phyloP scores from a whole-genome alignment of 106 monocot species.

The Dendrobium officinale region DNA sequence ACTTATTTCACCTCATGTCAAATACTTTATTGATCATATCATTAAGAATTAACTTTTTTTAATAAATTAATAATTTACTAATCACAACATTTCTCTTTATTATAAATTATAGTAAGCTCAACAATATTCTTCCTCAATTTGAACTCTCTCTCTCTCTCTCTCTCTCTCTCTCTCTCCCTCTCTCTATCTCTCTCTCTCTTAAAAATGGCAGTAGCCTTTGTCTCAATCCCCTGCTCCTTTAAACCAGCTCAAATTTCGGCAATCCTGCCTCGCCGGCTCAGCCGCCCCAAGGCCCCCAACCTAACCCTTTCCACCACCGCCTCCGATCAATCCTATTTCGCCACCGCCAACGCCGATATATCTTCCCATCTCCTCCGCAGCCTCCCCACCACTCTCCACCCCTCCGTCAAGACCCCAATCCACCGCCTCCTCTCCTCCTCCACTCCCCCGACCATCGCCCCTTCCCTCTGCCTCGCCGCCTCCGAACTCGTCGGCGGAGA shows the following conservation, averaged over 20 bases:
- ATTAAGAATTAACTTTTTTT: no score
- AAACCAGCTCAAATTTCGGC: background rate
- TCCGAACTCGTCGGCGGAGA: constrained; percentile 6
- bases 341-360: background rate
- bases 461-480: constrained; percentile 15
- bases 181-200: no score
- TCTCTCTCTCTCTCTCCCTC: no score
- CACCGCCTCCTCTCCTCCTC: constrained; percentile 3
- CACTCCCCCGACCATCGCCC: constrained; percentile 9
- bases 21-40: no score
- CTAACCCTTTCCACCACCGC: background rate
- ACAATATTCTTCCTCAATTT: no score
- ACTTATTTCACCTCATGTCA: no score
- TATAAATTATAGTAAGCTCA: no score
- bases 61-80: no score
- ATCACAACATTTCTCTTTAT: no score
- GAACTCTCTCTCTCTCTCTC: no score
- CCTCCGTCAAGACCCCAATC: constrained; percentile 5
- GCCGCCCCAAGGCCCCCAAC: background rate
- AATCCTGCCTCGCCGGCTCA: background rate
- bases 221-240: background rate
- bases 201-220: no score
- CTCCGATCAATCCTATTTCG: background rate
- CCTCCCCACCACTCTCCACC: background rate
- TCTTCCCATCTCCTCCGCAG: background rate